phyloP scores from a whole-genome alignment of 352 stramenopile species.

The Phytophthora constricta region DNA sequence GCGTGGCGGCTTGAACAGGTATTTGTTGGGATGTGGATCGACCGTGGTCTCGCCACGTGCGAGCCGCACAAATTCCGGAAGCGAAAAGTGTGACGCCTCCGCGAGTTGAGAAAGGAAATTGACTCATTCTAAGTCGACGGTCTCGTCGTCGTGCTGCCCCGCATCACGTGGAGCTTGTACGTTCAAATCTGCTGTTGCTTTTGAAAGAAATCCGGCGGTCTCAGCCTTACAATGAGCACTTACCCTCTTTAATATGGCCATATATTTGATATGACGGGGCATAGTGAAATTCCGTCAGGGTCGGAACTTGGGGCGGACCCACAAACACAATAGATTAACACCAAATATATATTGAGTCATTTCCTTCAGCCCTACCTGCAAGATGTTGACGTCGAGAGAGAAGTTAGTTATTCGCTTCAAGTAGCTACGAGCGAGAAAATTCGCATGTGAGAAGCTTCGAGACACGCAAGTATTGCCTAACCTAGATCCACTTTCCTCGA shows the following conservation, averaged over 20 bases:
- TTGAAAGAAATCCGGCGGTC: too few species aligned
- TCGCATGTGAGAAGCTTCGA: too few species aligned
- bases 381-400: too few species aligned
- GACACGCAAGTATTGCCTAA: too few species aligned
- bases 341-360: too few species aligned
- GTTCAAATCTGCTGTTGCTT: not conserved
- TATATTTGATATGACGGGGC: not conserved
- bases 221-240: not conserved
- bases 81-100: not conserved
- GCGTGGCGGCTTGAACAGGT: conserved; percentile 7
- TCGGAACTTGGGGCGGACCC: too few species aligned
- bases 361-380: too few species aligned
- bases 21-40: conserved; percentile 9
- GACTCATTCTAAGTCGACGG: too few species aligned
- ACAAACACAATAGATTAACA: too few species aligned
- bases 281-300: not conserved
- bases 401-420: too few species aligned
- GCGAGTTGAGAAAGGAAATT: not conserved
- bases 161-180: not conserved
- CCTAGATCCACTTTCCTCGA: too few species aligned
- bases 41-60: not conserved
- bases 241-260: not conserved
- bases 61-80: not conserved
- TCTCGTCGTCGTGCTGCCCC: not conserved
- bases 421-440: too few species aligned